These are phyloP conservation scores for Lupinus albus DNA, from an alignment of 306 rosid genomes.

Conservation along the genomic window DNA sequence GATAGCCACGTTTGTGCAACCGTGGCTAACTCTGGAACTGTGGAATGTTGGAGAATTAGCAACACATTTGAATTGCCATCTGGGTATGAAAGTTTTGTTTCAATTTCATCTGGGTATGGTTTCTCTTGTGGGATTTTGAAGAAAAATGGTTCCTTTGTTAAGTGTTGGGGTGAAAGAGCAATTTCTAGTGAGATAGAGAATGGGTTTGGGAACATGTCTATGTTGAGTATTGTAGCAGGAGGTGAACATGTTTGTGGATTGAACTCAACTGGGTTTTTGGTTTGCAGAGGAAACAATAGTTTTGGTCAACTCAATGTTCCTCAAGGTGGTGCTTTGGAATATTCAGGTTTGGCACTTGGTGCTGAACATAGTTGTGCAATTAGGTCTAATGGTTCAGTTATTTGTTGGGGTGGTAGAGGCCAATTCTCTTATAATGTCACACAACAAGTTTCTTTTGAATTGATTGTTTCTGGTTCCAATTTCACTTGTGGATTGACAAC, in stretches of 20 bases:
- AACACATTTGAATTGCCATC: conserved; percentile 22
- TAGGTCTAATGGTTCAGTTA: conserved; percentile 51
- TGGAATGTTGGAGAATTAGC: conserved; percentile 63
- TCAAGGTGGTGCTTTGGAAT: conserved; percentile 44
- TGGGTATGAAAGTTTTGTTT: conserved; percentile 45
- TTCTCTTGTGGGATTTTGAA: conserved; percentile 78
- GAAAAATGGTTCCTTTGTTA: conserved; percentile 33
- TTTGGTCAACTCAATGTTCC: conserved; percentile 66
- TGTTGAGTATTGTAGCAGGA: conserved; percentile 66
- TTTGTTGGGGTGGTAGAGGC: conserved; percentile 79
- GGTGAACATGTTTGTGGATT: conserved; percentile 74
- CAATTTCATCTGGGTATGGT: conserved; percentile 78
- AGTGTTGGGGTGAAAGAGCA: conserved; percentile 64
- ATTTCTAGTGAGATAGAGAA: conserved; percentile 43
- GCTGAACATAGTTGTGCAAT: conserved; percentile 71
- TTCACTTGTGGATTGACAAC: conserved; percentile 75
- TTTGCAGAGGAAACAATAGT: conserved; percentile 61
- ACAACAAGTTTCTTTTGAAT: conserved; percentile 51
- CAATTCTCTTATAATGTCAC: conserved; percentile 40
- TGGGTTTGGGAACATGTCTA: conserved; percentile 55
- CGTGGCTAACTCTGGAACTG: conserved; percentile 44
- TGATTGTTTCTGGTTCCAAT: conserved; percentile 68
- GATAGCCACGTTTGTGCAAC: conserved; percentile 70
- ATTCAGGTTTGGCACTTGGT: conserved; percentile 61
- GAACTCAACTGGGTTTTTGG: conserved; percentile 57